Percentiles rank a stretch among this genome's conserved stretches.
Conservation (phyloP, 352 stramenopile genomes). For the Phytopythium chamaehyphon region DNA sequence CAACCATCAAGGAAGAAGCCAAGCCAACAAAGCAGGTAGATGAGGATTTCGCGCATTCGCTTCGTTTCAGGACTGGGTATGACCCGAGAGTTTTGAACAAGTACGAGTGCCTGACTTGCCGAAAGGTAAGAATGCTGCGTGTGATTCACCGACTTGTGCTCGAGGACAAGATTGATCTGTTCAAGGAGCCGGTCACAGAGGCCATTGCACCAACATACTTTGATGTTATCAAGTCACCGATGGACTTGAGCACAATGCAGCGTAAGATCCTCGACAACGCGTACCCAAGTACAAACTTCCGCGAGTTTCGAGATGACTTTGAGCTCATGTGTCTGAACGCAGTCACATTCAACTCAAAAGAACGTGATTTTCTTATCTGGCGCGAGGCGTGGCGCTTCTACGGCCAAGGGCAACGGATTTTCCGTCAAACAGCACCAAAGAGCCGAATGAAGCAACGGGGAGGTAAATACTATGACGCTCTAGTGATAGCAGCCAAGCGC, state of each 20-base stretch:
- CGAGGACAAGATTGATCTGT: constrained; percentile 89
- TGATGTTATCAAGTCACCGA: constrained; percentile 90
- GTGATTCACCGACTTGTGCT: constrained; percentile 50
- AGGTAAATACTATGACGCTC: constrained; percentile 62
- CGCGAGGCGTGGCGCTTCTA: constrained; percentile 92
- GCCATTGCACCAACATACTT: constrained; percentile 92
- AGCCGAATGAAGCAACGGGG: constrained; percentile 72
- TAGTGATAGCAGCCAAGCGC: constrained; percentile 69
- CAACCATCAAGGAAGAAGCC: constrained; percentile 14
- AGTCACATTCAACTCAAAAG: constrained; percentile 93
- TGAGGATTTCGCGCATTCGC: constrained; percentile 49
- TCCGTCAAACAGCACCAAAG: constrained; percentile 71
- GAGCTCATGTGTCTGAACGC: constrained; percentile 96
- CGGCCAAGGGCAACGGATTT: constrained; percentile 65
- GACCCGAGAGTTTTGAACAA: constrained; percentile 69
- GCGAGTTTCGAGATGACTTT: constrained; percentile 88
- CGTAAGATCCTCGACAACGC: constrained; percentile 59
- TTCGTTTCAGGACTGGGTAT: constrained; percentile 65
- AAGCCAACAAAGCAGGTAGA: constrained; percentile 58
- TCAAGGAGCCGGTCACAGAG: constrained; percentile 93
- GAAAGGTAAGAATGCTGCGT: constrained; percentile 69
- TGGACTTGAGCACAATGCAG: constrained; percentile 91
- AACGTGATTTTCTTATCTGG: constrained; percentile 89
- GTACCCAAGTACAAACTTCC: constrained; percentile 73
- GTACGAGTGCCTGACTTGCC: constrained; percentile 83